These are phyloP conservation scores for Bonia amplexicaulis DNA, from an alignment of 176 grass and related monocot species.

Conservation along the genomic window DNA sequence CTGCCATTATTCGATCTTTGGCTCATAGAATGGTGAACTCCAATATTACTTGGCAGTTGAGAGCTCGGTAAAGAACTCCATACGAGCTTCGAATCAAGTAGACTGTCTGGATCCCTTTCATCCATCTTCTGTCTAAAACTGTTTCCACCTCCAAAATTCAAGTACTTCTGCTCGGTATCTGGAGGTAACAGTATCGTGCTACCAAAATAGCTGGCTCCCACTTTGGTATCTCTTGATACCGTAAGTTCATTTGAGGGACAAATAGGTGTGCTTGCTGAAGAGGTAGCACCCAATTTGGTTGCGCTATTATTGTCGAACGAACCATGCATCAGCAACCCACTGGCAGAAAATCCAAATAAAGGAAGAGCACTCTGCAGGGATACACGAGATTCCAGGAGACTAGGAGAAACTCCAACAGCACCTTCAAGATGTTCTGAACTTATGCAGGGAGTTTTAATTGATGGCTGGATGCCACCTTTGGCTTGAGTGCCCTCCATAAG, in stretches of 20 bases:
- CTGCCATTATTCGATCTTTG: conserved; percentile 32
- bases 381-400: conserved; percentile 33
- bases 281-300: conserved; percentile 33
- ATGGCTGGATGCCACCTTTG: conserved; percentile 34
- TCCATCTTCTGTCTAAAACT: conserved; percentile 30
- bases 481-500: conserved; percentile 37
- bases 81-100: conserved; percentile 40
- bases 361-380: conserved; percentile 38
- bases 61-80: conserved; percentile 47
- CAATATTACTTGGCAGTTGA: conserved; percentile 24
- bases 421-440: conserved; percentile 27
- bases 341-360: conserved; percentile 35
- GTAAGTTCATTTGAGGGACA: conserved; percentile 37
- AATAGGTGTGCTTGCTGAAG: conserved; percentile 6
- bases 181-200: not conserved
- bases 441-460: conserved; percentile 13
- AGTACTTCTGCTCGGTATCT: conserved; percentile 41
- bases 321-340: conserved; percentile 23
- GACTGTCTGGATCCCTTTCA: conserved; percentile 25
- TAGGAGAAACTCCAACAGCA: conserved; percentile 27
- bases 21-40: conserved; percentile 21
- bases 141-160: conserved; percentile 60
- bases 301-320: conserved; percentile 28
- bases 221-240: conserved; percentile 46
- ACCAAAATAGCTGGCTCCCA: conserved; percentile 42